Evolutionary conservation across 345 rosid genomes (phyloP), one percentile per base, ranked within the genome.

Genomic region (Syzygium jambos): DNA sequence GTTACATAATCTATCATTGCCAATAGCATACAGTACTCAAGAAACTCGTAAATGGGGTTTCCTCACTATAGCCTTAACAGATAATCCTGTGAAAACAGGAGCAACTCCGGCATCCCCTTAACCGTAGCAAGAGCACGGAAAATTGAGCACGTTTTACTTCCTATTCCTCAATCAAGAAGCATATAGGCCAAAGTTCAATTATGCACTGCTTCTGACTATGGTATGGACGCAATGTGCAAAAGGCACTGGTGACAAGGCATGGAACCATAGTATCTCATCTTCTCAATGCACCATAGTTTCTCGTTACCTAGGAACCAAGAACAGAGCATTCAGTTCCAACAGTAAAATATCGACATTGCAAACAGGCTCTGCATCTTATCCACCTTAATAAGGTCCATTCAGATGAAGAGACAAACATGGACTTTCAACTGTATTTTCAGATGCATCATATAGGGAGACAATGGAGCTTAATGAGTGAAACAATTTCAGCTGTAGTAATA

Each of bases 221-320:
- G 80, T 19, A 38, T 73, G 49, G 80, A 73, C 27, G 80, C 80
- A 38, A 19, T 25, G 38, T 34, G 49, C 11, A 0, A 34, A 34
- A 73, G 80, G 49, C 49, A 9, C 49, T 38, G 49, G 13, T 34
- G 80, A 73, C 80, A 73, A 73, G 27, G 80, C 27, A 21, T 5
- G 46, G 6, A 34, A 13, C 52, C 11, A 34, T 85, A 11, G 59
- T 34, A 59, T n/a, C 59, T 89, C 91, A 92, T 87, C 95, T 92
- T 93, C 99, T 94, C 87, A 97, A 92, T 91, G 99, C 96, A 85
- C 99, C 99, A 85, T 97, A 97, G 88, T 92, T 96, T 93, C 94
- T 95, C 4, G 96, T 94, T 73, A 93, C 96, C 99, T 96, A 86
- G 87, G 87, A 53, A 51, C 30, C 57, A 8, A 53, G 9, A 73